Evolutionary conservation across 306 rosid species (phyloP), one percentile per base, ranked within the genome.

Genomic region (Prinsepia uniflora): DNA sequence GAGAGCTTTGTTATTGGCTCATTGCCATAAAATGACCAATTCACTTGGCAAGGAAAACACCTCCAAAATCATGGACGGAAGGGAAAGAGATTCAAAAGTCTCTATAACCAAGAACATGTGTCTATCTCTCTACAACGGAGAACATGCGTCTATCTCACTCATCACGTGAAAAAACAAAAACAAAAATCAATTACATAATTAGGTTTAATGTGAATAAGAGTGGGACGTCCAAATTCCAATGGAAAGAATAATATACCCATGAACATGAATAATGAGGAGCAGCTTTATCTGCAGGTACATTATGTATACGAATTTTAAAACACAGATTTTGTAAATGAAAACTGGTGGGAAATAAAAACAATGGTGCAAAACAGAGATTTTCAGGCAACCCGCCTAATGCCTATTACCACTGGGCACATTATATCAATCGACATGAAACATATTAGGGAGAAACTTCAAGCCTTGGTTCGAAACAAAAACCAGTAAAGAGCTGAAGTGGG

Each of bases 381-480:
- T 74, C 72, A 64, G 81, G 58, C 54, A 67, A 70, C 63, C 17
- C 14, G 56, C 30, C 30, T 24, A 24, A 24, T 24, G 71, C 46
- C 65, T 64, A 80, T 20, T 20, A 71, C 67, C 80, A 78, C 84
- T 71, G 17, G 17, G 49, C 18, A 54, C 22, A 45, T 67, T 45
- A 10, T 40, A 39, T 67, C 43, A 79, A 70, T 73, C 68, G 43
- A 73, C 48, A 76, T 30, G 53, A 22, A 53, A 76, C 65, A 72
- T 75, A 66, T 86, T 81, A 94, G 13, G 99, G 97, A 76, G 87
- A 71, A 75, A 86, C 75, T 79, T 89, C 89, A 66, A 95, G 99
- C 83, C 97, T 81, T 7, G 99, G 99, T 75, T 91, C 97, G 5
- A 95, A 95, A 87, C 96, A 89, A 76, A 95, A 95, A 18, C 99